Conservation (phyloP, 345 rosid genomes). For the Theobroma cacao region DNA sequence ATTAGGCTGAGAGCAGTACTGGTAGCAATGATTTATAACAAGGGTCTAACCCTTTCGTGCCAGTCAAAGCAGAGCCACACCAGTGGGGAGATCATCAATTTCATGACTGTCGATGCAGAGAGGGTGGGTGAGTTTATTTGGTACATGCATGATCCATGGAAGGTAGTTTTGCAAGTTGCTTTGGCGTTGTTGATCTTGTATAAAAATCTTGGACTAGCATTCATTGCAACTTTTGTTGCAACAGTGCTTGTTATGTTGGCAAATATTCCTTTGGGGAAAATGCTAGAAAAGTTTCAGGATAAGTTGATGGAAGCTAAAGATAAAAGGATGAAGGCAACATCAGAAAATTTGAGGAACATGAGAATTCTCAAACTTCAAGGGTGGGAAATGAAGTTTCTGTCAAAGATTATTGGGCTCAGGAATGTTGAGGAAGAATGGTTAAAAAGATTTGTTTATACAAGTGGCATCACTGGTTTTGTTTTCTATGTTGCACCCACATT, state of each 20-base stretch:
- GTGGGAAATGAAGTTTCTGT: slow-evolving; percentile 68
- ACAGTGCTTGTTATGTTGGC: slow-evolving; percentile 44
- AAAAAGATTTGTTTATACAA: slow-evolving; percentile 32
- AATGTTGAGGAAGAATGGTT: slow-evolving; percentile 50
- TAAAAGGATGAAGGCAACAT: slow-evolving; percentile 50
- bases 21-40: too few relatives aligned
- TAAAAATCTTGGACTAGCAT: slow-evolving; percentile 48
- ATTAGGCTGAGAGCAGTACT: too few relatives aligned
- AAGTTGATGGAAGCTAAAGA: slow-evolving; percentile 61
- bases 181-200: slow-evolving; percentile 52
- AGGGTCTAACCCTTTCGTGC: too few relatives aligned
- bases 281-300: slow-evolving; percentile 47
- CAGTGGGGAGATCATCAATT: too few relatives aligned
- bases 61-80: too few relatives aligned
- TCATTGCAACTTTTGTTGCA: slow-evolving; percentile 45
- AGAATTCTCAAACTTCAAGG: slow-evolving; percentile 75
- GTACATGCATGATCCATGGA: too few relatives aligned
- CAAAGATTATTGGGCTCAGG: slow-evolving; percentile 36
- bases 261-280: slow-evolving; percentile 48
- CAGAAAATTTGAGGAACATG: slow-evolving; percentile 66
- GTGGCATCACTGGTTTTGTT: slow-evolving; percentile 25
- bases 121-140: too few relatives aligned
- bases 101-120: too few relatives aligned
- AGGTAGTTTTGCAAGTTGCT: too few relatives aligned
- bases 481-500: slow-evolving; percentile 55